These are phyloP conservation scores for Phytopythium kandeliae DNA, from an alignment of 352 stramenopile genomes.

Conservation along the genomic window DNA sequence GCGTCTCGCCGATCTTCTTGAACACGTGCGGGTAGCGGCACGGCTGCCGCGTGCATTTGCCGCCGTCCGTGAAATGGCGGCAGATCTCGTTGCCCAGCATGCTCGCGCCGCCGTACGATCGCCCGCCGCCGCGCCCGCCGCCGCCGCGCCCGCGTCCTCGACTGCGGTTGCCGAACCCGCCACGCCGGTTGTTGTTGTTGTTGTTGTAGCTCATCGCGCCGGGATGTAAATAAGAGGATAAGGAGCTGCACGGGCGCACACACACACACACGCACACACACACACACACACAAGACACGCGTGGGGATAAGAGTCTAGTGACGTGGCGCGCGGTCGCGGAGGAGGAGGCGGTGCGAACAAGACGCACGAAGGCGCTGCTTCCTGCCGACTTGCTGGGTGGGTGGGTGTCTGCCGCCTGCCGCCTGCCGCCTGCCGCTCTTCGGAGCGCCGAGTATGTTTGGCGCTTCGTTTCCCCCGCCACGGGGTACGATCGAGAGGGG, in stretches of 20 bases:
- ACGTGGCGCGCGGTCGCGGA: not conserved
- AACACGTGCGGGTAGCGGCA: slow-evolving; percentile 81
- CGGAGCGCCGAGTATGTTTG: too few species aligned
- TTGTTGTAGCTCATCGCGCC: slow-evolving; percentile 59
- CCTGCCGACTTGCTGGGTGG: too few species aligned
- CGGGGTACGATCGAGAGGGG: too few species aligned
- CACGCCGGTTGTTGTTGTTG: slow-evolving; percentile 19
- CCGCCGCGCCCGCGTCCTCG: slow-evolving; percentile 32
- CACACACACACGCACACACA: too few species aligned
- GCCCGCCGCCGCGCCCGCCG: slow-evolving; percentile 17
- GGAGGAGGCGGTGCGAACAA: not conserved
- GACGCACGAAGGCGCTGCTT: too few species aligned
- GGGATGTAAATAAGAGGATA: not conserved
- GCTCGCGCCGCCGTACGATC: slow-evolving; percentile 12
- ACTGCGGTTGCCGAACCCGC: slow-evolving; percentile 58
- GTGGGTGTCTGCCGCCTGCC: too few species aligned
- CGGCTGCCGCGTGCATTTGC: slow-evolving; percentile 62
- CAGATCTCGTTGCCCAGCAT: slow-evolving; percentile 63
- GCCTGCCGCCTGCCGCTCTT: too few species aligned
- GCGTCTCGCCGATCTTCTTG: slow-evolving; percentile 78
- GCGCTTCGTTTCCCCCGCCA: too few species aligned
- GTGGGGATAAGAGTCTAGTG: not conserved
- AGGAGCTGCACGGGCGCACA: too few species aligned
- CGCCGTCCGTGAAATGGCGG: slow-evolving; percentile 48
- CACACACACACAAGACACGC: too few species aligned